Evolutionary conservation across 2,329 filamentous ascomycete species (phyloP).

Genomic region (Thelonectria blattea): DNA sequence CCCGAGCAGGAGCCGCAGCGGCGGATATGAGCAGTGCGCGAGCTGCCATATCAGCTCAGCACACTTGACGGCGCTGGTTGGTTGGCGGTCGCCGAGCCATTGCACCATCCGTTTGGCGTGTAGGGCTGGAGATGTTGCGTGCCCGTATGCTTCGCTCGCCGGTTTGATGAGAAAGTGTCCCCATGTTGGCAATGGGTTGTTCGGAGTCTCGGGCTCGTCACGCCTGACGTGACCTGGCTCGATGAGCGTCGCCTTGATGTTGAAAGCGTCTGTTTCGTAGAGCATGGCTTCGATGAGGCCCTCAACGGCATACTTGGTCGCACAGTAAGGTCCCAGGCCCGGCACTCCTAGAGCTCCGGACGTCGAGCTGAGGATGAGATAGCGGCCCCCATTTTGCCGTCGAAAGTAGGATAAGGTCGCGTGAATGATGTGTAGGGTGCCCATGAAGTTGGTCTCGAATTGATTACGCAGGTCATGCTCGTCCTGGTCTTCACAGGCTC

Average conservation of each 20-base stretch:
- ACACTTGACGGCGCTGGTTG: slow-evolving; percentile 89
- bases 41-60: slow-evolving; percentile 94
- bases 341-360: slow-evolving; percentile 92
- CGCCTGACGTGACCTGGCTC: slow-evolving; percentile 88
- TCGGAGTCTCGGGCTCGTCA: slow-evolving; percentile 72
- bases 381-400: slow-evolving; percentile 75
- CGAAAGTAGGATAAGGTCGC: slow-evolving; percentile 87
- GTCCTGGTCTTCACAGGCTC: slow-evolving; percentile 95
- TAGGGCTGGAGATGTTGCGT: slow-evolving; percentile 78
- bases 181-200: slow-evolving; percentile 71
- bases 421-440: slow-evolving; percentile 91
- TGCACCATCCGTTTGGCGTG: slow-evolving; percentile 92
- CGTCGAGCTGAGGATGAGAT: slow-evolving; percentile 93
- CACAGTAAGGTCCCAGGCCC: slow-evolving; percentile 91
- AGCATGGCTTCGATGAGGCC: slow-evolving; percentile 95
- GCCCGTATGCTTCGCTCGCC: slow-evolving; percentile 80
- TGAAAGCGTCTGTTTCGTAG: slow-evolving; percentile 90
- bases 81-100: slow-evolving; percentile 92
- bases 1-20: slow-evolving; percentile 82
- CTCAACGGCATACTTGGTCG: slow-evolving; percentile 96
- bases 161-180: slow-evolving; percentile 92
- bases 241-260: slow-evolving; percentile 91
- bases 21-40: slow-evolving; percentile 93
- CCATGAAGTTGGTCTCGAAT: slow-evolving; percentile 98
- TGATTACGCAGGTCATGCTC: slow-evolving; percentile 94